Evolutionary conservation across 1,139 yeast genomes (phyloP).

Genomic region (Sugiyamaella sp.): DNA sequence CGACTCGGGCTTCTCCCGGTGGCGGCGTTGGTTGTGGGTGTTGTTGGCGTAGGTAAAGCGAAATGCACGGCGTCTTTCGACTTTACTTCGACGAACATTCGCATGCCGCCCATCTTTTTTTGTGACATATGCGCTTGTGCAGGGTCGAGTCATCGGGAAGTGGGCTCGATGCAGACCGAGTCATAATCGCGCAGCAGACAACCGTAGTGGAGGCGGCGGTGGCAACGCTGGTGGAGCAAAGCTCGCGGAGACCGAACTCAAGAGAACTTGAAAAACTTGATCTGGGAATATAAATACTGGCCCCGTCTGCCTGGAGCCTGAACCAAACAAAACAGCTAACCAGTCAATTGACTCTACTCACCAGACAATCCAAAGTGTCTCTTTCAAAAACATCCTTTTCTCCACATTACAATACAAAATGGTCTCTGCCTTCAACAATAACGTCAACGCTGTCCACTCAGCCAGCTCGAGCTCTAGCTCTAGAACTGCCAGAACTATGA

Average conservation of each 20-base stretch:
- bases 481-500: conserved; percentile 5
- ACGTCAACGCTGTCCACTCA: conserved; percentile 11
- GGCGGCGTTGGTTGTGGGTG: too few species aligned
- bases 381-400: too few species aligned
- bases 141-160: not conserved
- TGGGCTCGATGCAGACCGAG: not conserved
- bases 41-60: too few species aligned
- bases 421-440: conserved; percentile 15
- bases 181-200: not conserved
- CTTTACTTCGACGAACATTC: not conserved
- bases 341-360: not conserved
- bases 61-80: too few species aligned
- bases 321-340: not conserved
- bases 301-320: not conserved
- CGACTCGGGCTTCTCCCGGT: not conserved
- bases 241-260: not conserved
- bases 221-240: not conserved
- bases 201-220: not conserved
- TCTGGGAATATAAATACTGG: not conserved
- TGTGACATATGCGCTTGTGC: not conserved
- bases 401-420: not conserved
- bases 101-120: not conserved
- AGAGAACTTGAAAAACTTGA: not conserved
- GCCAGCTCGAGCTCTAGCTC: conserved; percentile 14
- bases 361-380: too few species aligned